Evolutionary conservation across 352 stramenopile species (phyloP), one percentile per base, ranked within the genome.

Genomic region (Halophytophthora polymorphica): DNA sequence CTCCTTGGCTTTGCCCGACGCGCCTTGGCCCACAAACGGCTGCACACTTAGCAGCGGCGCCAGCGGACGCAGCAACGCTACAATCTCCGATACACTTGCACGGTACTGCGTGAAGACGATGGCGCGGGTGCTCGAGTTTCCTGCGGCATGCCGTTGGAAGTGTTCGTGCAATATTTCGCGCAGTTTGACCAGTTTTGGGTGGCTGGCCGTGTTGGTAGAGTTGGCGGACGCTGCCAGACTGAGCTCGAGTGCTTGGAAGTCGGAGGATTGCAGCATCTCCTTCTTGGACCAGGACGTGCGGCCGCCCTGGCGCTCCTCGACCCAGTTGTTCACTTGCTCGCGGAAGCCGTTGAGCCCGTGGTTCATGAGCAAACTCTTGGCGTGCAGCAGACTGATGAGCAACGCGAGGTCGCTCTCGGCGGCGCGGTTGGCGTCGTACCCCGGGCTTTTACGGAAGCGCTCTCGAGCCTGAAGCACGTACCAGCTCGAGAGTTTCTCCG

Each of bases 91-190:
- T 1, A 99, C 96, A 50, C 86, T 98, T 36, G 89, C 86, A 53
- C 97, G 83, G 62, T 94, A 98, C 56, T 99, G 92, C 6, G 95
- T 98, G 66, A 99, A 99, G 3, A 99, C 94, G 52, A 99, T 99
- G 4, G 88, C 96, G 11, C 96, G 73, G 5, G 96, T 98, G 33
- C 79, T 97, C 31, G 77, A 90, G 22, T 70, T 58, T 0, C 69
- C 81, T 6, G 56, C 57, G 3, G 70, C 51, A 61, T 96, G 82
- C 13, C 84, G 76, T 29, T 86, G 59, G 48, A 96, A 93, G 41
- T 96, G 83, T 34, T 97, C 84, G n/a, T 89, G 64, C 10, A 96
- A 61, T 17, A 95, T 79, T 37, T 96, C 68, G 14, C 84, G 87
- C 42, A 98, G 83, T 69, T 99, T 98, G 12, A 90, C 62, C 1